Evolutionary conservation across 2,329 filamentous ascomycete species (phyloP), one percentile per base, ranked within the genome.

Genomic region (Trichoderma sp.): DNA sequence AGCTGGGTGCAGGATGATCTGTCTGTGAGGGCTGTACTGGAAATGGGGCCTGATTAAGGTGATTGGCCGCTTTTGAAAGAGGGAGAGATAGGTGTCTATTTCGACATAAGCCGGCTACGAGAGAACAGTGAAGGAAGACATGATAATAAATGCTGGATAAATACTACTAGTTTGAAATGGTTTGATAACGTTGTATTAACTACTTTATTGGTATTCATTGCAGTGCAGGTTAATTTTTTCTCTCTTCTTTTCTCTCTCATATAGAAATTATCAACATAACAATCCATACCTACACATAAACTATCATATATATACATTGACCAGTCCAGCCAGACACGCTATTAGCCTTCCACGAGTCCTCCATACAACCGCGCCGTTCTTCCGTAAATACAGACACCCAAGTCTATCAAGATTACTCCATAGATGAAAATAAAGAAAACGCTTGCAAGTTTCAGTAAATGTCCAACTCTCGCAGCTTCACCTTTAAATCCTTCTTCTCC

Each of bases 1-100:
- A 82, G 83, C 21, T 96, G 92, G 92, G 86, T 93, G 4, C 81
- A 86, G 32, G 89, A 91, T 59, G 88, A 90, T 73, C 75, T 84
- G 72, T 81, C 80, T 4, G 82, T 80, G 74, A 79, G 82, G 73
- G 76, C 81, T 5, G 76, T 79, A 67, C 58, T 77, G 32, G 74
- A 75, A 5, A 73, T 78, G 73, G 71, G 70, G 18, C 39, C 37
- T 34, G 68, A 66, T 16, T 34, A 28, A 13, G 30, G 26, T 43
- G n/a, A 5, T 0, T 49, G 46, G n/a, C 21, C 16, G 14, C 24
- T 18, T 18, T 28, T 30, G 14, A 14, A 18, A 26, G n/a, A 58
- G 7, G 3, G 30, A 24, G 13, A 34, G 18, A 24, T 21, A n/a
- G 13, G 28, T 10, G 37, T 58, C 0, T 2, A 7, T 5, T 37